Evolutionary conservation across 2,329 filamentous ascomycete genomes (phyloP).

Genomic region (Trichoderma koningii): DNA sequence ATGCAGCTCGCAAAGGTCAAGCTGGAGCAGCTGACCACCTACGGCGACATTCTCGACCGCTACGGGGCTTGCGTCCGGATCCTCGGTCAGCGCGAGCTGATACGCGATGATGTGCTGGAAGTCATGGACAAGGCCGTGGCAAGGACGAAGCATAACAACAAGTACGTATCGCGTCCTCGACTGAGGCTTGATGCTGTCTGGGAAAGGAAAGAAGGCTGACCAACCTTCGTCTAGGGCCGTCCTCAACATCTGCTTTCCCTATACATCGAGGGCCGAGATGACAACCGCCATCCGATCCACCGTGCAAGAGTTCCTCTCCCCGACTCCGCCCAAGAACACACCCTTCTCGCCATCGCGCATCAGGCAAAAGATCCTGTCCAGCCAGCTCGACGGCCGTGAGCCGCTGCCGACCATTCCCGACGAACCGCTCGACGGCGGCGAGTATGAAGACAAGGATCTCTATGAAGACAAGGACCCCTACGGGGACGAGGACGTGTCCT

Average conservation of each 20-base stretch:
- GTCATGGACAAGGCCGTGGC: conserved; percentile 85
- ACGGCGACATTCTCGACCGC: conserved; percentile 87
- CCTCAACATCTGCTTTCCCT: conserved; percentile 96
- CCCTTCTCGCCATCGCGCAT: conserved; percentile 89
- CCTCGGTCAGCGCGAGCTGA: conserved; percentile 78
- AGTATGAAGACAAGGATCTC: conserved; percentile 46
- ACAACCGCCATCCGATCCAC: conserved; percentile 85
- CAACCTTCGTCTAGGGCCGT: conserved; percentile 46
- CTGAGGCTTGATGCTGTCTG: no score
- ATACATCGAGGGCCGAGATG: conserved; percentile 94
- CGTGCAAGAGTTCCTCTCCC: conserved; percentile 80
- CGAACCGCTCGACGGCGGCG: conserved; percentile 49
- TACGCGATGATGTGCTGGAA: conserved; percentile 84
- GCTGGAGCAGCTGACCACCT: conserved; percentile 84
- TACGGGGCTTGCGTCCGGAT: conserved; percentile 89
- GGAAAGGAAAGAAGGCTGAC: background rate
- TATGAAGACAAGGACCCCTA: conserved; percentile 52
- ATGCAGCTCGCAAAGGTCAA: conserved; percentile 99
- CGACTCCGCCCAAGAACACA: conserved; percentile 64
- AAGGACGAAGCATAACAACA: conserved; percentile 83
- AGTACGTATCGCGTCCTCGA: conserved; percentile 50
- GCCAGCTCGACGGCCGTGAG: conserved; percentile 55
- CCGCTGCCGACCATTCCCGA: conserved; percentile 54
- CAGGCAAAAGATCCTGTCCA: conserved; percentile 77
- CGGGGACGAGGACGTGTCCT: conserved; percentile 56